Conservation (phyloP, 2,329 filamentous ascomycete species). For the Sporothrix dimorphospora region DNA sequence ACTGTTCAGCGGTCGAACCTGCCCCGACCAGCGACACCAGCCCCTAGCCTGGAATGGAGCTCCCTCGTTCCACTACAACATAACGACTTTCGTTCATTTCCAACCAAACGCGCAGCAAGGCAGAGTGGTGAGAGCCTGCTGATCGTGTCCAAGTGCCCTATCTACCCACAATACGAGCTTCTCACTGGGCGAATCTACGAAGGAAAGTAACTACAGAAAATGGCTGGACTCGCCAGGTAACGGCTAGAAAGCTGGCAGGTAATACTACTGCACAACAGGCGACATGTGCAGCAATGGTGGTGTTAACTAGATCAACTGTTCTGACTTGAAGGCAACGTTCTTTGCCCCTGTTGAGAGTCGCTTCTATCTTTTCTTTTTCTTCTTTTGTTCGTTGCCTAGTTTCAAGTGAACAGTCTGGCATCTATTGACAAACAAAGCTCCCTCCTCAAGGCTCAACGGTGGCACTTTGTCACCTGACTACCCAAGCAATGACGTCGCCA, state of each 20-base stretch:
- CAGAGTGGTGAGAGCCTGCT: not conserved
- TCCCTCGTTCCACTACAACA: not conserved
- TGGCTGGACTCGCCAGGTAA: not conserved
- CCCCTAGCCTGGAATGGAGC: slow-evolving; percentile 2
- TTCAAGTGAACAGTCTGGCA: slow-evolving; percentile 23
- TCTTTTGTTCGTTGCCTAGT: not conserved
- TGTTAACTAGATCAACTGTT: too few relatives aligned
- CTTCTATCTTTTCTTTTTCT: not conserved
- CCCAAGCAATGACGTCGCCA: slow-evolving; percentile 31
- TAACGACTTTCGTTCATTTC: not conserved
- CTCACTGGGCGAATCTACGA: not conserved
- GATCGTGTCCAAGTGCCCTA: not conserved
- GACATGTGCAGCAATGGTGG: not conserved
- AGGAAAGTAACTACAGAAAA: not conserved
- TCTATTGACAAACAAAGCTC: not conserved
- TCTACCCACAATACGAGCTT: not conserved
- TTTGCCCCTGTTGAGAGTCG: not conserved
- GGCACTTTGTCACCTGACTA: slow-evolving; percentile 25
- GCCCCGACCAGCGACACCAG: not conserved
- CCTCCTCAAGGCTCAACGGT: too few relatives aligned
- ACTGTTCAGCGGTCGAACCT: not conserved
- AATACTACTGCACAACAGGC: not conserved
- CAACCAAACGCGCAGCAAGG: not conserved
- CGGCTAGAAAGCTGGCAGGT: not conserved
- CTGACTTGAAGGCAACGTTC: not conserved